Conservation (phyloP, 352 stramenopile genomes). For the Globisporangium nodosum region DNA sequence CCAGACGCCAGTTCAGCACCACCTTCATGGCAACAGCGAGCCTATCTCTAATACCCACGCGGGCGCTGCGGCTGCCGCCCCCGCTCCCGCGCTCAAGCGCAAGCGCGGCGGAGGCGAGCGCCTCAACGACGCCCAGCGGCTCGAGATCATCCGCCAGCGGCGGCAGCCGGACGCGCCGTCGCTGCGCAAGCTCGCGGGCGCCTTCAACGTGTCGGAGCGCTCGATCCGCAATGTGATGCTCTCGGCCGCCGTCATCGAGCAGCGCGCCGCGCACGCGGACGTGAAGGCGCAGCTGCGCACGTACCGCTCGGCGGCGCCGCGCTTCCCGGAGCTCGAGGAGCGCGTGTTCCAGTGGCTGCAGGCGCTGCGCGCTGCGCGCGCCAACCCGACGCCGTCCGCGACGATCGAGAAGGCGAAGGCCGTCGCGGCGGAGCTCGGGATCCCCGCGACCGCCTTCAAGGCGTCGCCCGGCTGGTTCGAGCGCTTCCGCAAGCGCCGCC, state of each 20-base stretch:
- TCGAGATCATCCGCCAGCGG: slow-evolving; percentile 14
- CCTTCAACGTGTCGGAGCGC: slow-evolving; percentile 13
- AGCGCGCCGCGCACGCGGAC: slow-evolving; percentile 13
- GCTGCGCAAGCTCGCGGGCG: slow-evolving; percentile 12
- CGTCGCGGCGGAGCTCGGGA: slow-evolving; percentile 10
- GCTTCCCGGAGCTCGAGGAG: slow-evolving; percentile 12
- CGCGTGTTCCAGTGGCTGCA: slow-evolving; percentile 10
- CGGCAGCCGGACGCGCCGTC: slow-evolving; percentile 14
- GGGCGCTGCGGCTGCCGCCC: background rate
- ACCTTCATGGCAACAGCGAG: background rate
- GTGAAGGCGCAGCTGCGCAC: slow-evolving; percentile 9
- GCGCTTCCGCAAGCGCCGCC: slow-evolving; percentile 11
- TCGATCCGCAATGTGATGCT: slow-evolving; percentile 16
- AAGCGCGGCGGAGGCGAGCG: slow-evolving; percentile 12
- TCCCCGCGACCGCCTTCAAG: slow-evolving; percentile 10
- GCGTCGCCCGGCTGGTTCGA: slow-evolving; percentile 13
- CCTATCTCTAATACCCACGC: background rate
- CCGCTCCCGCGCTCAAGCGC: slow-evolving; percentile 3
- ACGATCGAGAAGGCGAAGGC: slow-evolving; percentile 11
- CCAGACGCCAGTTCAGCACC: background rate
- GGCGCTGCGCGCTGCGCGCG: slow-evolving; percentile 2
- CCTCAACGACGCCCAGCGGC: slow-evolving; percentile 14
- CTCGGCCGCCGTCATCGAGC: slow-evolving; percentile 7
- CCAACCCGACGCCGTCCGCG: slow-evolving; percentile 7
- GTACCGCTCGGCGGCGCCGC: slow-evolving; percentile 9